Evolutionary conservation across 2,329 filamentous ascomycete genomes (phyloP).

Genomic region (Grosmannia serpens): DNA sequence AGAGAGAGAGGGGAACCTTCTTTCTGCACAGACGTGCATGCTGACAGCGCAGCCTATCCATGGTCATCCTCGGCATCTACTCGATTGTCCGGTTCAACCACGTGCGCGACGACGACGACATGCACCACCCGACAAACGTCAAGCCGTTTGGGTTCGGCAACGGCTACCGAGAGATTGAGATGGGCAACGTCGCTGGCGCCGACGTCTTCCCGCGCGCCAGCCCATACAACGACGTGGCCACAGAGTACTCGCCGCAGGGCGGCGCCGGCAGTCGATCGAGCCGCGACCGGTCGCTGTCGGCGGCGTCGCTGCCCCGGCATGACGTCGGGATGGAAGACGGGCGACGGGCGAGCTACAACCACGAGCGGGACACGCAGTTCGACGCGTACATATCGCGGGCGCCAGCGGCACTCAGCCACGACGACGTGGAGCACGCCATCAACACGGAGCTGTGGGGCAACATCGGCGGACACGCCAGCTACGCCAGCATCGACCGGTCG

Average conservation of each 20-base stretch:
- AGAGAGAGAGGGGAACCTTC: neutral
- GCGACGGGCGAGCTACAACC: constrained; percentile 14
- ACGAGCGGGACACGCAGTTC: constrained; percentile 18
- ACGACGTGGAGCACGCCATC: constrained; percentile 21
- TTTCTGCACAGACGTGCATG: neutral
- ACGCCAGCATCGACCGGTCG: constrained; percentile 14
- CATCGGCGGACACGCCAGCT: neutral
- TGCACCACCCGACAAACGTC: constrained; percentile 35
- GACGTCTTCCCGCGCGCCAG: constrained; percentile 8
- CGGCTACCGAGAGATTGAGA: constrained; percentile 16
- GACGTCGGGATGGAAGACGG: neutral
- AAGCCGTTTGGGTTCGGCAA: constrained; percentile 34
- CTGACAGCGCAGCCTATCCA: constrained; percentile 24
- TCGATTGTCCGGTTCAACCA: constrained; percentile 35
- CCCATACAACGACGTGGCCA: constrained; percentile 10
- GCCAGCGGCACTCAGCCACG: constrained; percentile 12
- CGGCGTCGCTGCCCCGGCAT: neutral
- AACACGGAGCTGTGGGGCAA: constrained; percentile 22
- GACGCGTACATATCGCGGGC: constrained; percentile 14
- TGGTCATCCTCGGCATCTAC: constrained; percentile 33
- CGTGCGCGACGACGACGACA: constrained; percentile 36
- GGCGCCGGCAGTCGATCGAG: neutral
- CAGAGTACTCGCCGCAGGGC: constrained; percentile 3
- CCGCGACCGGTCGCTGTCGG: constrained; percentile 9
- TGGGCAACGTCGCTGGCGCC: constrained; percentile 15